A percentile compares a stretch with the other conserved stretches of the same genome.
Evolutionary conservation across 106 monocot genomes (phyloP).

Genomic region (Iris macrosiphon): DNA sequence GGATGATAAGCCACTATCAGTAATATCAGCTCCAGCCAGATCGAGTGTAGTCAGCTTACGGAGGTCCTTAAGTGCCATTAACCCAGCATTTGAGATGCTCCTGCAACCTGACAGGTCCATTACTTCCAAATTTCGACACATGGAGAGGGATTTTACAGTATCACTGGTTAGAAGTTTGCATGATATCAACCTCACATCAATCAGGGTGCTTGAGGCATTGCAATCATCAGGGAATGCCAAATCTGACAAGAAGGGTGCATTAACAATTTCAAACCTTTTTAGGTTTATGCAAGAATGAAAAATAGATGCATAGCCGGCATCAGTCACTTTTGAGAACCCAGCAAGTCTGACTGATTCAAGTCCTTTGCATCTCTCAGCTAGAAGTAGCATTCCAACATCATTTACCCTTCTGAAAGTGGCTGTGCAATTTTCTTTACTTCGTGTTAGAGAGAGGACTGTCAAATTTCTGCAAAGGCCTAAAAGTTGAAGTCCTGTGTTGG

Average conservation of each 20-base stretch:
- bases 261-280: conserved; percentile 56
- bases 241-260: conserved; percentile 56
- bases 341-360: conserved; percentile 63
- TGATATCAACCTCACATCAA: conserved; percentile 60
- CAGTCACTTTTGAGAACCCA: conserved; percentile 86
- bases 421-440: conserved; percentile 22
- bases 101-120: conserved; percentile 71
- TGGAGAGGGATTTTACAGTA: conserved; percentile 36
- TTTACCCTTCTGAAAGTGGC: conserved; percentile 55
- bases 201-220: conserved; percentile 19
- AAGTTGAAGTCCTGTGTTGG: conserved; percentile 56
- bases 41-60: conserved; percentile 54
- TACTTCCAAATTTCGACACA: conserved; percentile 44
- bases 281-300: conserved; percentile 61
- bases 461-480: conserved; percentile 37
- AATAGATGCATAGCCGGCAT: conserved; percentile 76
- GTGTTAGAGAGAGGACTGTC: conserved; percentile 50
- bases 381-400: conserved; percentile 64
- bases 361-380: conserved; percentile 49
- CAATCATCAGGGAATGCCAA: conserved; percentile 62
- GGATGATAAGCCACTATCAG: conserved; percentile 47
- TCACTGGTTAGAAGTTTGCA: conserved; percentile 70
- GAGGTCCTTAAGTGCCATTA: conserved; percentile 59
- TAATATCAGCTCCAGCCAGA: conserved; percentile 61
- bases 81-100: conserved; percentile 62